Evolutionary conservation across 768 basidiomycete species (phyloP), one percentile per base, ranked within the genome.

Genomic region (Mycena vulgaris): DNA sequence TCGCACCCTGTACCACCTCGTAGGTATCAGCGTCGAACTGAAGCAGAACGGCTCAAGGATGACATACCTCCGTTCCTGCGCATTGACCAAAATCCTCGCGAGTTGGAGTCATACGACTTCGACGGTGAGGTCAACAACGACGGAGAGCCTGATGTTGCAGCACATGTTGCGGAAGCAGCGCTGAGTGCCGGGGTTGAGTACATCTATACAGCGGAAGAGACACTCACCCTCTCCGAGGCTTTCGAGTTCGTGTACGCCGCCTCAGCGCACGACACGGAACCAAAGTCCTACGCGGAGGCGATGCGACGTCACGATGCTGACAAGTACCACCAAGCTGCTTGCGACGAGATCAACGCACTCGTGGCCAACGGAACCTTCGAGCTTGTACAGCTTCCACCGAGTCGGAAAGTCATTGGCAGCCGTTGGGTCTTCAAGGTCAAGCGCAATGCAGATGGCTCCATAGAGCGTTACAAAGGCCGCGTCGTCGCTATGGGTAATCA

Each of bases 281-380:
- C 76, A 27, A 35, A 45, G 2, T 64, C 69, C 8, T 78, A 70
- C 25, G 42, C 56, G 10, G 72, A 79, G 27, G 78, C 76, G 2
- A 70, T 75, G 70, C 39, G 30, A 17, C 53, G 63, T 6, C 66
- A 76, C 5, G 28, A 25, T 4, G 52, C 77, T 35, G 66, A 66
- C 0, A 23, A 23, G 33, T 80, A 78, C 78, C 53, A 74, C 5
- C 42, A 71, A 37, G 84, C 77, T 39, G 74, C 58, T 64, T 76
- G 52, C 1, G 70, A 78, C 14, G 80, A 84, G 68, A 71, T 81
- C 19, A 69, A 79, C 10, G 49, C 73, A 1, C 72, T 76, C 9
- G 17, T 60, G 13, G 53, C 62, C 6, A 80, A 78, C 59, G 74
- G 80, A 1, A 82, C 82, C 0, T 87, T 82, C 79, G 73, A 78